Conservation (phyloP, 2,329 filamentous ascomycete species). For the Zelopaecilomyces penicillatus region DNA sequence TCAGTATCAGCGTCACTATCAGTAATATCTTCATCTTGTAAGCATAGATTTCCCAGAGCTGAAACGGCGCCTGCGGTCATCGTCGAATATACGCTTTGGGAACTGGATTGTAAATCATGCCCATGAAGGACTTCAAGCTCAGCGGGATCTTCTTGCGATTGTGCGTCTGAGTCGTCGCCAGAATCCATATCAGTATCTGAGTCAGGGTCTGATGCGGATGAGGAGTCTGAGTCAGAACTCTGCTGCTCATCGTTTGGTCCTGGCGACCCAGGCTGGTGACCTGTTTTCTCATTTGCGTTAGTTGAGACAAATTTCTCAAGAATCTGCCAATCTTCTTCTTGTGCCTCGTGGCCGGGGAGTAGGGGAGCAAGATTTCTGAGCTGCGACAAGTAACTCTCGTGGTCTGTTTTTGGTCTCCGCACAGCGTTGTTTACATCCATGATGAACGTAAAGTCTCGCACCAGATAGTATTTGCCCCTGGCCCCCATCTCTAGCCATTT, state of each 20-base stretch:
- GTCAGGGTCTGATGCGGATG: neutral
- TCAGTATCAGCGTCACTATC: slow-evolving; percentile 1
- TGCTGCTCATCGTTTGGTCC: neutral
- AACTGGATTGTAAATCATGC: neutral
- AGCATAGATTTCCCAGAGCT: neutral
- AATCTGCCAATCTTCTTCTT: slow-evolving; percentile 7
- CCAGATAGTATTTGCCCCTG: neutral
- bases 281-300: neutral
- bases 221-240: neutral
- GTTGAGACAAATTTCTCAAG: neutral
- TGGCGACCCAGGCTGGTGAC: neutral
- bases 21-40: neutral
- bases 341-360: slow-evolving; percentile 3
- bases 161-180: neutral
- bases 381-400: slow-evolving; percentile 7
- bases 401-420: slow-evolving; percentile 10
- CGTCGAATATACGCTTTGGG: neutral
- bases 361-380: slow-evolving; percentile 16
- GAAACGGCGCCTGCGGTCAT: neutral
- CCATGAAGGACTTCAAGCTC: neutral
- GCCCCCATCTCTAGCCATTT: slow-evolving; percentile 12
- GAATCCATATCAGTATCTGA: neutral
- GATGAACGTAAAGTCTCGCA: slow-evolving; percentile 24
- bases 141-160: neutral
- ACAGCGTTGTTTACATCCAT: slow-evolving; percentile 18